Percentiles rank a stretch among this genome's conserved stretches.
Conservation (phyloP, 306 rosid species). For the Rosa chinensis region DNA sequence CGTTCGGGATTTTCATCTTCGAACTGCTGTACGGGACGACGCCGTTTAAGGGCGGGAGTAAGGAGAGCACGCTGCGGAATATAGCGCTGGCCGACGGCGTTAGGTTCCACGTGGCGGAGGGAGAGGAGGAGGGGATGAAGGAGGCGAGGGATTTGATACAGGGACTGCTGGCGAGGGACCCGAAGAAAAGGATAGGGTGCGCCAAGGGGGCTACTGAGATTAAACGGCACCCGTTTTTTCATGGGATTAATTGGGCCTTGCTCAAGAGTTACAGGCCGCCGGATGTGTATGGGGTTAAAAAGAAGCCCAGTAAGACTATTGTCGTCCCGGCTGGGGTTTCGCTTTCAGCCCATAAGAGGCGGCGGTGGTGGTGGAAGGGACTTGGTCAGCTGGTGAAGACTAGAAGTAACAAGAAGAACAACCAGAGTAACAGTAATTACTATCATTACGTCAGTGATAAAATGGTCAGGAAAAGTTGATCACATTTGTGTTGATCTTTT, state of each 20-base stretch:
- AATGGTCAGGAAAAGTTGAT: background rate
- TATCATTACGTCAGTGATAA: slow-evolving; percentile 31
- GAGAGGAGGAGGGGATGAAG: slow-evolving; percentile 43
- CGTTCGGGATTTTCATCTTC: slow-evolving; percentile 70
- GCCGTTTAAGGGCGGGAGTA: slow-evolving; percentile 77
- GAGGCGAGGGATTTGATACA: slow-evolving; percentile 70
- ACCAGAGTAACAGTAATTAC: slow-evolving; percentile 41
- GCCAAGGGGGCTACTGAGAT: slow-evolving; percentile 69
- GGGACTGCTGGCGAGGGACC: slow-evolving; percentile 66
- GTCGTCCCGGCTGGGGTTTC: slow-evolving; percentile 25
- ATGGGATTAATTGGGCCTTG: slow-evolving; percentile 91
- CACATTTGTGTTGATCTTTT: background rate
- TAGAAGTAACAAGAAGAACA: background rate
- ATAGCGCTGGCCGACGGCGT: slow-evolving; percentile 56
- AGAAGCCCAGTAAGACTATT: slow-evolving; percentile 39
- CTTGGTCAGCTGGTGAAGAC: slow-evolving; percentile 28
- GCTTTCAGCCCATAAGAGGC: slow-evolving; percentile 18
- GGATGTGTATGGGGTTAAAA: slow-evolving; percentile 50
- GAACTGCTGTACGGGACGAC: slow-evolving; percentile 74
- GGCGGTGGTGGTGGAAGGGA: slow-evolving; percentile 56
- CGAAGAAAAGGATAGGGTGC: slow-evolving; percentile 60
- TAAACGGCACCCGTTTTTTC: slow-evolving; percentile 75
- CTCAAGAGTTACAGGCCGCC: slow-evolving; percentile 64
- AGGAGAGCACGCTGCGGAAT: slow-evolving; percentile 69
- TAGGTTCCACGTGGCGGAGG: slow-evolving; percentile 40